Evolutionary conservation across 768 basidiomycete species (phyloP).

Genomic region (Amyloporia xantha): DNA sequence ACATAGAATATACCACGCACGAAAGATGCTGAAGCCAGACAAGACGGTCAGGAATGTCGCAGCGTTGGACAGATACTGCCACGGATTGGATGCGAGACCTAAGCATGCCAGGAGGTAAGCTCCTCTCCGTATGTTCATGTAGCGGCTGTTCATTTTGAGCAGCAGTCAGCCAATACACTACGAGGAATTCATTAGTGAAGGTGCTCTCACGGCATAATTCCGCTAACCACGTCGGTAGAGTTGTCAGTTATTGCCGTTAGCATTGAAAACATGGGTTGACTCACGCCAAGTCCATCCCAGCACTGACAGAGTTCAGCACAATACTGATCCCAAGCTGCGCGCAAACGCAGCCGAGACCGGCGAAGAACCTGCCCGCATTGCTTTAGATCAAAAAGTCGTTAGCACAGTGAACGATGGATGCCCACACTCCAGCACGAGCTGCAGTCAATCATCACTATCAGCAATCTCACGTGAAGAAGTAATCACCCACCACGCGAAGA

Average conservation of each 20-base stretch:
- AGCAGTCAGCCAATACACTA: neutral
- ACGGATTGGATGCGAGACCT: constrained; percentile 1
- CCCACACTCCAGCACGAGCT: constrained; percentile 1
- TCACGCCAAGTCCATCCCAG: constrained; percentile 3
- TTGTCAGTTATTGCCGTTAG: neutral
- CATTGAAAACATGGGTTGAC: neutral
- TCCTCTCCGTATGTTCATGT: constrained; percentile 4
- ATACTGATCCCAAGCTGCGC: constrained; percentile 4
- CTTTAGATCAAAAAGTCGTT: too few relatives aligned
- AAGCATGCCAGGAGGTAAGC: neutral
- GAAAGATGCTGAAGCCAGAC: neutral
- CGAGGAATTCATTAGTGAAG: neutral
- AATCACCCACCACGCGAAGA: neutral
- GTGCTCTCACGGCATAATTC: neutral
- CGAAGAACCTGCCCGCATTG: constrained; percentile 1
- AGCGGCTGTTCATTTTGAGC: neutral
- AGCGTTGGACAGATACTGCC: constrained; percentile 4
- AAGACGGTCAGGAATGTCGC: constrained; percentile 3
- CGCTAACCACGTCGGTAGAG: neutral
- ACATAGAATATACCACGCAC: neutral
- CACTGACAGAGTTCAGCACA: constrained; percentile 2
- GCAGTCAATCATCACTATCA: neutral
- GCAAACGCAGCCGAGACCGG: constrained; percentile 1
- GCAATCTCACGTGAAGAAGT: neutral
- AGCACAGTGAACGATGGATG: neutral